A percentile compares a stretch with the other conserved stretches of the same genome.
Evolutionary conservation across 2,329 filamentous ascomycete genomes (phyloP).

Genomic region (Ophiostoma sp.): DNA sequence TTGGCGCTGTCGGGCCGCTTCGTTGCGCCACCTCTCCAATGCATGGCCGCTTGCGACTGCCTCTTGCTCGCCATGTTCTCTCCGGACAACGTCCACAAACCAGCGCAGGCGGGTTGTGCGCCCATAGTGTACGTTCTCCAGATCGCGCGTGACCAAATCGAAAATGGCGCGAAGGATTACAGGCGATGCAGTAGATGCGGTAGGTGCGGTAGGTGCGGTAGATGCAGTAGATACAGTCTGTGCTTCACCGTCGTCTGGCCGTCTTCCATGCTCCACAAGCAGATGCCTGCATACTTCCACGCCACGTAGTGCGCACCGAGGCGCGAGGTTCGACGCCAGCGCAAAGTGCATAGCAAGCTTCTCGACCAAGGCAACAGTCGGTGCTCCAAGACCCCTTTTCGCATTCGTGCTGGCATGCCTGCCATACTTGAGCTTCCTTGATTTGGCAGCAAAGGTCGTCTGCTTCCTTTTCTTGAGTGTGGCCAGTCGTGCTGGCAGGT

Average conservation of each 20-base stretch:
- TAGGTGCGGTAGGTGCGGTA: conserved; percentile 12
- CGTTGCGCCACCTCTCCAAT: conserved; percentile 29
- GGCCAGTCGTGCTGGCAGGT: conserved; percentile 15
- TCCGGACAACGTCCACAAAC: conserved; percentile 34
- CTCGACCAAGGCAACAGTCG: conserved; percentile 28
- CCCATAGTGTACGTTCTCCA: conserved; percentile 35
- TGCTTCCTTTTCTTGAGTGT: background rate
- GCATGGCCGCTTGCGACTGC: conserved; percentile 28
- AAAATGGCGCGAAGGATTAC: conserved; percentile 33
- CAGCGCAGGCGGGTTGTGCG: conserved; percentile 36
- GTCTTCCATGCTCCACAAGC: conserved; percentile 29
- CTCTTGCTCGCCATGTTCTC: conserved; percentile 29
- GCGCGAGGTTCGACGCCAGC: conserved; percentile 26
- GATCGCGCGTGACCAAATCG: conserved; percentile 36
- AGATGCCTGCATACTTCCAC: conserved; percentile 34
- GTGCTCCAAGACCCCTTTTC: conserved; percentile 11
- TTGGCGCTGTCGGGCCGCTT: conserved; percentile 20
- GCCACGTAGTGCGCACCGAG: conserved; percentile 32
- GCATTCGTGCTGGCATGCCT: conserved; percentile 2
- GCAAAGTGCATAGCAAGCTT: conserved; percentile 27
- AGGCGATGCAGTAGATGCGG: conserved; percentile 21
- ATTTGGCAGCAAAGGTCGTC: background rate
- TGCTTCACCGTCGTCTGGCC: background rate
- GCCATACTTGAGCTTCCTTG: background rate
- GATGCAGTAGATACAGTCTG: background rate